phyloP scores from a whole-genome alignment of 2,329 filamentous ascomycete species.

The Chaetoscypha palmicola region DNA sequence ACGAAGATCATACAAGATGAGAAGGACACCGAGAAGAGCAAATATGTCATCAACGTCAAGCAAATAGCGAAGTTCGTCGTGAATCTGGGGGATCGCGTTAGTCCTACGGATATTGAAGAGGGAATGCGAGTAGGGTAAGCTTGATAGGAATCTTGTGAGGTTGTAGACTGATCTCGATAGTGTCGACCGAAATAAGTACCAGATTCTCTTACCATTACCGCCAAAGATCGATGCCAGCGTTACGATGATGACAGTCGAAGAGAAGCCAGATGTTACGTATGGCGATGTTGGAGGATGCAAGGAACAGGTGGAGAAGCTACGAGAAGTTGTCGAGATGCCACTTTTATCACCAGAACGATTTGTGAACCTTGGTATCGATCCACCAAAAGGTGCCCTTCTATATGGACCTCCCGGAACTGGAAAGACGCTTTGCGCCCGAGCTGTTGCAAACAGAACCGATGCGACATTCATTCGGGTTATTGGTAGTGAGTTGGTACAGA shows the following conservation, averaged over 20 bases:
- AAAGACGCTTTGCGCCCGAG: constrained; percentile 95
- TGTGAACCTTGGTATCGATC: constrained; percentile 97
- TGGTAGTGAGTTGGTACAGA: constrained; percentile 94
- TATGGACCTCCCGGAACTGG: constrained; percentile 98
- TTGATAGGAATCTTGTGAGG: constrained; percentile 5
- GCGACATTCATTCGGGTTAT: constrained; percentile 99
- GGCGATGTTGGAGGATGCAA: constrained; percentile 98
- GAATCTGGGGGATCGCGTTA: constrained; percentile 92
- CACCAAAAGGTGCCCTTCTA: constrained; percentile 91
- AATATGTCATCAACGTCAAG: constrained; percentile 99
- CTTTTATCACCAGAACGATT: constrained; percentile 93
- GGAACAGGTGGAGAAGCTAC: constrained; percentile 97
- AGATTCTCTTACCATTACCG: constrained; percentile 91
- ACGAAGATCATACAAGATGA: constrained; percentile 99
- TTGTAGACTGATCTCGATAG: constrained; percentile 32
- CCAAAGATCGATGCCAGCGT: constrained; percentile 99
- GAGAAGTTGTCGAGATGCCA: constrained; percentile 98
- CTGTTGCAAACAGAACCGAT: constrained; percentile 95
- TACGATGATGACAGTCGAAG: constrained; percentile 99
- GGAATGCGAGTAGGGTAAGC: constrained; percentile 86
- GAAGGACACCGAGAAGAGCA: constrained; percentile 94
- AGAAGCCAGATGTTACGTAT: constrained; percentile 98
- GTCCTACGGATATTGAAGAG: constrained; percentile 97
- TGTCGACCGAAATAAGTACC: constrained; percentile 98
- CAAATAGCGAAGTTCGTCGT: constrained; percentile 99